phyloP scores from a whole-genome alignment of 805 yeast genomes.

The Nakazawaea holstii region DNA sequence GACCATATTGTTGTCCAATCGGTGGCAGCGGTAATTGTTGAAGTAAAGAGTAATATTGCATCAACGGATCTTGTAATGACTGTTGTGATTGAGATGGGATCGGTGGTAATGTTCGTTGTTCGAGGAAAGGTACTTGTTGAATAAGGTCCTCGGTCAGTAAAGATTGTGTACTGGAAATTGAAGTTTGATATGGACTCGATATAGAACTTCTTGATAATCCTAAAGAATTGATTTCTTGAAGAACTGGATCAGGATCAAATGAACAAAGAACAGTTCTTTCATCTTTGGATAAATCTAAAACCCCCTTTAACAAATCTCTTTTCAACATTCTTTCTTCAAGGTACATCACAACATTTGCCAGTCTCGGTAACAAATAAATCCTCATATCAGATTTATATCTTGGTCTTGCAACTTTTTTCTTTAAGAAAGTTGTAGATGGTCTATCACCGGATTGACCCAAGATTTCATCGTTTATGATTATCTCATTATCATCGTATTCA shows the following conservation, averaged over 20 bases:
- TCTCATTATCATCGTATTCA: constrained; percentile 22
- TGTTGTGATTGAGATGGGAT: not conserved
- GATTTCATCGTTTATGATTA: constrained; percentile 16
- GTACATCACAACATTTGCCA: constrained; percentile 34
- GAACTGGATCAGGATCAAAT: constrained; percentile 11
- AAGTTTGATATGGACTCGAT: not conserved
- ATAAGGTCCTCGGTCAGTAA: not conserved
- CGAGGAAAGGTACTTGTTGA: not conserved
- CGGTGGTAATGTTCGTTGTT: not conserved
- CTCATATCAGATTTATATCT: constrained; percentile 60
- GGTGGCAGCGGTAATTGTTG: constrained; percentile 3
- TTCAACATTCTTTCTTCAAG: constrained; percentile 45
- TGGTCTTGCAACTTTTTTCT: constrained; percentile 56
- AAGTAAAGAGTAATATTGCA: constrained; percentile 1
- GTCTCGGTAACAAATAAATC: constrained; percentile 47
- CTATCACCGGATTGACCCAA: constrained; percentile 36
- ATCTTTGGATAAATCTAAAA: constrained; percentile 29
- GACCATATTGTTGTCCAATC: not conserved
- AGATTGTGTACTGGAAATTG: not conserved
- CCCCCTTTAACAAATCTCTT: constrained; percentile 46
- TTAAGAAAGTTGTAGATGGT: constrained; percentile 45
- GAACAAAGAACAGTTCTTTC: constrained; percentile 10
- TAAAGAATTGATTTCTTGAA: constrained; percentile 12
- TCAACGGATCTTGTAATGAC: not conserved
- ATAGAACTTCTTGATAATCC: not conserved